Conservation (phyloP, 371 early-diverging fungal species). For the Fennellomyces sp. region DNA sequence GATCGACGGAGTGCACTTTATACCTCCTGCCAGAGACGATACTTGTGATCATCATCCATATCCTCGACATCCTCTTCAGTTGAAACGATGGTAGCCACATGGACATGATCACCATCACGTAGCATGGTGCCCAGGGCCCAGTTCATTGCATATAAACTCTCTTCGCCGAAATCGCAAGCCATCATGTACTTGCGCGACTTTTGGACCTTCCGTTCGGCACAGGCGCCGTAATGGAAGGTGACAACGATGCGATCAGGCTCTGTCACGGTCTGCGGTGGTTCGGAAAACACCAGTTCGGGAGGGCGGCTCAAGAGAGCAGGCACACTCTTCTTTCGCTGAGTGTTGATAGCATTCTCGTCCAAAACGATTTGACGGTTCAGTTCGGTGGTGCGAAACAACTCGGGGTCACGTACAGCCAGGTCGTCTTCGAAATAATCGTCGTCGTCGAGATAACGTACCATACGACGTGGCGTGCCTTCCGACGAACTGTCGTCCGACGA, state of each 20-base stretch:
- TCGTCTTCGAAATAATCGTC: slow-evolving; percentile 55
- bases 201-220: slow-evolving; percentile 10
- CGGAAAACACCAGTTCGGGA: slow-evolving; percentile 38
- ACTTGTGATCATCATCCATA: slow-evolving; percentile 40
- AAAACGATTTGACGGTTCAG: slow-evolving; percentile 44
- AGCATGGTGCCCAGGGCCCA: slow-evolving; percentile 56
- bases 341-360: slow-evolving; percentile 21
- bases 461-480: slow-evolving; percentile 12
- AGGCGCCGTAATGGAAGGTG: slow-evolving; percentile 40
- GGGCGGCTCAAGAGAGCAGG: slow-evolving; percentile 18
- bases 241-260: slow-evolving; percentile 39
- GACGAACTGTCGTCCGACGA: slow-evolving; percentile 22
- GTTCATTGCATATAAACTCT: slow-evolving; percentile 48
- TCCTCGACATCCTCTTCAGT: slow-evolving; percentile 47
- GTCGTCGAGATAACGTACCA: slow-evolving; percentile 27
- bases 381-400: slow-evolving; percentile 48
- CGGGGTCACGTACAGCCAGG: slow-evolving; percentile 51
- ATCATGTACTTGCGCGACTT: slow-evolving; percentile 41
- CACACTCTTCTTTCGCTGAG: slow-evolving; percentile 15
- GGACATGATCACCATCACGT: slow-evolving; percentile 56
- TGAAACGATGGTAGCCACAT: slow-evolving; percentile 52
- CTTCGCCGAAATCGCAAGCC: slow-evolving; percentile 48
- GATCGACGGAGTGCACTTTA: no score
- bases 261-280: slow-evolving; percentile 33
- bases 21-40: slow-evolving; percentile 40